Evolutionary conservation across 164 flowering plant genomes (phyloP), one percentile per base, ranked within the genome.

Genomic region (Umbellularia californica): DNA sequence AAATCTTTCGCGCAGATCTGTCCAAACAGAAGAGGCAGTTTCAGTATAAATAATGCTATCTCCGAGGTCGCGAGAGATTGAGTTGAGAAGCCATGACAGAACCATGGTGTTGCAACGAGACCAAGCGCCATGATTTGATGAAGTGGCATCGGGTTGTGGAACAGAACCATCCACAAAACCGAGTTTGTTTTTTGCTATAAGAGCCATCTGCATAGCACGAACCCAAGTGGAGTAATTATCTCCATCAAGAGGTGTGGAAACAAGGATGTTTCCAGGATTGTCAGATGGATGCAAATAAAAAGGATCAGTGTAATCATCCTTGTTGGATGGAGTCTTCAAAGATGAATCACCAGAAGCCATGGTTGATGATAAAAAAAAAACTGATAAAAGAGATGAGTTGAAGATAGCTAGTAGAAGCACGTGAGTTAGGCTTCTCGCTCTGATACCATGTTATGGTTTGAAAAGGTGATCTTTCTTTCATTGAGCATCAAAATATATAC

Each of bases 131-230:
- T 60, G 28, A 33, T 3, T 2, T 65, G 28, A 23, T 11, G 22
- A 17, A 71, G 70, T 30, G 2, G 20, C 70, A 12, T 30, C n/a
- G 20, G 73, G 73, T 27, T 24, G 73, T 20, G 22, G 6, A 5
- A 72, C 7, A 47, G 69, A 60, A 9, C 69, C 75, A 50, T 72
- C 69, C 11, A 72, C 55, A 23, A 72, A 72, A 2, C 69, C 58
- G 50, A 72, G 52, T 50, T 72, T 72, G 60, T 60, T 72, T 24
- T 63, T 72, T 15, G 28, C 75, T 2, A 30, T 19, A 7, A 72
- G 69, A 10, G 75, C 58, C 51, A 72, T 72, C 2, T 9, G 25
- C 55, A 72, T 63, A 12, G 68, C 65, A 25, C 69, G 30, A 22
- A 6, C 5, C 55, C 75, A 72, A 3, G 28, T 64, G 17, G 7